Base-by-base conservation (phyloP, 352 stramenopile species). In the Pythium insidiosum region DNA sequence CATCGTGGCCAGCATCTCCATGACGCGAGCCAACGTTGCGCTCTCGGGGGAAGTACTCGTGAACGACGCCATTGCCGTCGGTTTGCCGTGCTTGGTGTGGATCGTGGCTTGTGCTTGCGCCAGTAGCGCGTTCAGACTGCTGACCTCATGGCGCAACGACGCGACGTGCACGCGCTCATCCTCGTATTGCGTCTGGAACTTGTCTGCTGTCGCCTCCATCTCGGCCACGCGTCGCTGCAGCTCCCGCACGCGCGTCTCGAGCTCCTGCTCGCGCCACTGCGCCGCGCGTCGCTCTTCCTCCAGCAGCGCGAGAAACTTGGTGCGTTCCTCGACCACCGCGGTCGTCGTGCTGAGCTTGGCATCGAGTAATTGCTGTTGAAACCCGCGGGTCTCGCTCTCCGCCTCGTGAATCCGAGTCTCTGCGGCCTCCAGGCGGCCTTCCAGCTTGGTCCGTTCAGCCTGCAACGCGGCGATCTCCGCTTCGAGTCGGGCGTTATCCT, bases 101-200 rank as follows among this genome's bases (percentile, higher is more conserved):
- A 82, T 73, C 2, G 64, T 67, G 0, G 62, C 59, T 50, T 84
- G 73, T 6, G 73, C 63, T 62, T 86, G 73, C 6, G 54, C 67
- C 16, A 88, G 44, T n/a, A 88, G 51, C 1, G 72, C 58, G 16
- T 73, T 84, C 19, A 92, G 53, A 40, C 55, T 85, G 0, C 50
- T 47, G 5, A 89, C 71, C 43, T 92, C 74, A 30, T 87, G 74
- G 0, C 77, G 68, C 16, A 89, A 39, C 1, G 74, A 68, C 36
- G 83, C 68, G 0, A 86, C 73, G 23, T 88, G 76, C 0, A 88
- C 44, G 24, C 76, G 76, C 45, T 92, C 80, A 38, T 90, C 80
- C 40, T 92, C 80, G 31, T 73, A 83, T 49, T 90, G 77, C 3
- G 50, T 77, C 25, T 79, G 69, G 29, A 69, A 87, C 22, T 81